A percentile compares a stretch with the other conserved stretches of the same genome.
phyloP scores from a whole-genome alignment of 176 grass and related monocot species.

The Areca catechu region DNA sequence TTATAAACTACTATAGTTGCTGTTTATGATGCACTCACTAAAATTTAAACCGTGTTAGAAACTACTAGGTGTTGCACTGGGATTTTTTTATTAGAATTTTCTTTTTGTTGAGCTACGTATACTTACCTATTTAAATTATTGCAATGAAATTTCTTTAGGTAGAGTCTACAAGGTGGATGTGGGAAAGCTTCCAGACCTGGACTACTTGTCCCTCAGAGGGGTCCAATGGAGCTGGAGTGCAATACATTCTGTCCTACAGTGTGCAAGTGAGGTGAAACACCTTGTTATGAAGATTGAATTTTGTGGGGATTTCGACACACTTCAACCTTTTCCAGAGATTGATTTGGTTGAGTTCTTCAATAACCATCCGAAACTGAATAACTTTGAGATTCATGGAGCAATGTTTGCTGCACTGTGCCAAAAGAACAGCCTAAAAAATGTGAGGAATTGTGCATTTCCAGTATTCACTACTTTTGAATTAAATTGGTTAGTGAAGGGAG shows the following conservation, averaged over 20 bases:
- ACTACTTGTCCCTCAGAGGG: slow-evolving; percentile 57
- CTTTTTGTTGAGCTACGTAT: too few species aligned
- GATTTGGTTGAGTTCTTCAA: slow-evolving; percentile 90
- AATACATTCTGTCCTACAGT: slow-evolving; percentile 50
- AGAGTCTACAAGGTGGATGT: slow-evolving; percentile 66
- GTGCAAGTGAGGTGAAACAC: slow-evolving; percentile 61
- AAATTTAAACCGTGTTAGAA: too few species aligned
- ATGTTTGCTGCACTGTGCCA: slow-evolving; percentile 94
- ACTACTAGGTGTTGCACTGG: too few species aligned
- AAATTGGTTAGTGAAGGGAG: too few species aligned
- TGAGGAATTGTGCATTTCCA: slow-evolving; percentile 12
- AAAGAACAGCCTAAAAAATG: slow-evolving; percentile 85
- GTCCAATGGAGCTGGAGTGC: slow-evolving; percentile 90
- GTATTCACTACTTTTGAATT: too few species aligned
- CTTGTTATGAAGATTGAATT: slow-evolving; percentile 95
- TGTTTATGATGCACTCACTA: too few species aligned
- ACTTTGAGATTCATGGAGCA: slow-evolving; percentile 90
- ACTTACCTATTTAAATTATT: too few species aligned
- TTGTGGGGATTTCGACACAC: slow-evolving; percentile 63
- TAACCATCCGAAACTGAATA: slow-evolving; percentile 54
- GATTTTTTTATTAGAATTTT: too few species aligned
- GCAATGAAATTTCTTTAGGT: slow-evolving; percentile 21
- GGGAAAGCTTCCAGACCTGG: slow-evolving; percentile 61
- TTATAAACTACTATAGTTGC: not conserved
- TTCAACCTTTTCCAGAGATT: slow-evolving; percentile 80